Base-by-base conservation (phyloP, 441 rosid genomes). In the Isatis lusitanica region DNA sequence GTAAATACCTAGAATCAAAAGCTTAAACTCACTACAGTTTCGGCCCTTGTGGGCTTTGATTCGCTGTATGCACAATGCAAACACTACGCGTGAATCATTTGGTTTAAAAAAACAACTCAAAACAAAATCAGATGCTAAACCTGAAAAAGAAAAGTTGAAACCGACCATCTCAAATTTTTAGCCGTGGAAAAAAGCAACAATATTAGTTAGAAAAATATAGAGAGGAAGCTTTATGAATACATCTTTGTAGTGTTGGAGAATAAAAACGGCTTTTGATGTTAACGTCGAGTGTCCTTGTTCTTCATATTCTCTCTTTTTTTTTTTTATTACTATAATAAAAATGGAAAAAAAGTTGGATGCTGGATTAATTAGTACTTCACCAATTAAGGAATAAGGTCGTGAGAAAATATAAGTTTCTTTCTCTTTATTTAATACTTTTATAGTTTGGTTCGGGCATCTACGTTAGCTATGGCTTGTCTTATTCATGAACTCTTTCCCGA, bases 311-410 rank as follows among this genome's bases (percentile, higher is more conserved):
- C 35, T n/a, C 28, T 6, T 6, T 4, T 17, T 16, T 30, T 56
- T 65, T 46, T 40, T 52, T 61, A 44, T 52, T 40, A 44, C 44
- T 40, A 21, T 33, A 33, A 61, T 17, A 21, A 21, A 61, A n/a
- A 38, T 48, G 9, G 44, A 58, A 66, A 18, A 8, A 47, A 66
- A 16, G 5, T 1, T 68, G 31, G 73, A 60, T 67, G 68, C 62
- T 59, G 18, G 31, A 60, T 66, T 50, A 9, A 30, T 69, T 63
- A 69, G 71, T 75, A 68, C 46, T 61, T 73, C 47, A 26, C 74
- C 70, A 75, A 53, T 75, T 53, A 61, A 61, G 74, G 78, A 51
- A 69, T 46, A 56, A 58, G 74, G 43, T 33, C 16, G 64, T 16
- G 36, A 43, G 56, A 55, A 38, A 68, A 61, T 53, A 26, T 12